Conservation (phyloP, 2,329 filamentous ascomycete genomes). For the Fusarium sp. region DNA sequence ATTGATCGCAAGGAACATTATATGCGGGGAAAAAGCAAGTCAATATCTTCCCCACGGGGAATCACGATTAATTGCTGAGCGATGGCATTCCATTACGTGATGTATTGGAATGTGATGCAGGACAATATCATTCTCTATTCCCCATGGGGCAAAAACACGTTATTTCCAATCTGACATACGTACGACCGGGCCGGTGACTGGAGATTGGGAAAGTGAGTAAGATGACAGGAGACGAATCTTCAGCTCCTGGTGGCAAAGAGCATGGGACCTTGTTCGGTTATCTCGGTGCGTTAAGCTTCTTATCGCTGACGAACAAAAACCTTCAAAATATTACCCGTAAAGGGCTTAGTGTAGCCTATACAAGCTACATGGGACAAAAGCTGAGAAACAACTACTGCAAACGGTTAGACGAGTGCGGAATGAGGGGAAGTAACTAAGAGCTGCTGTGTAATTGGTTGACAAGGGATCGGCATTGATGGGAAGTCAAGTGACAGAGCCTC, state of each 20-base stretch:
- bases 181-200: conserved; percentile 28
- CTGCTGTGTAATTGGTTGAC: conserved; percentile 8
- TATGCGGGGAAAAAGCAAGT: conserved; percentile 22
- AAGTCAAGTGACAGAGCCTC: conserved; percentile 22
- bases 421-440: not conserved
- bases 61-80: conserved; percentile 7
- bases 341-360: conserved; percentile 14
- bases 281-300: conserved; percentile 32
- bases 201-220: not conserved
- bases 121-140: not conserved
- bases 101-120: not conserved
- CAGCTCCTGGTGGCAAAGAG: conserved; percentile 7
- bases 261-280: conserved; percentile 32
- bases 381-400: conserved; percentile 42
- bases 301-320: conserved; percentile 28
- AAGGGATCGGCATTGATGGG: not conserved
- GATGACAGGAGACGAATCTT: not conserved
- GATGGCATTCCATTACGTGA: conserved; percentile 42
- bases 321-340: conserved; percentile 42
- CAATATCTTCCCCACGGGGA: conserved; percentile 36
- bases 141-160: conserved; percentile 30
- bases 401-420: not conserved
- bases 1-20: not conserved
- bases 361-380: conserved; percentile 15
- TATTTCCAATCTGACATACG: not conserved